Evolutionary conservation across 2,329 filamentous ascomycete species (phyloP), one percentile per base, ranked within the genome.

Genomic region (Calonectria leucothoes): DNA sequence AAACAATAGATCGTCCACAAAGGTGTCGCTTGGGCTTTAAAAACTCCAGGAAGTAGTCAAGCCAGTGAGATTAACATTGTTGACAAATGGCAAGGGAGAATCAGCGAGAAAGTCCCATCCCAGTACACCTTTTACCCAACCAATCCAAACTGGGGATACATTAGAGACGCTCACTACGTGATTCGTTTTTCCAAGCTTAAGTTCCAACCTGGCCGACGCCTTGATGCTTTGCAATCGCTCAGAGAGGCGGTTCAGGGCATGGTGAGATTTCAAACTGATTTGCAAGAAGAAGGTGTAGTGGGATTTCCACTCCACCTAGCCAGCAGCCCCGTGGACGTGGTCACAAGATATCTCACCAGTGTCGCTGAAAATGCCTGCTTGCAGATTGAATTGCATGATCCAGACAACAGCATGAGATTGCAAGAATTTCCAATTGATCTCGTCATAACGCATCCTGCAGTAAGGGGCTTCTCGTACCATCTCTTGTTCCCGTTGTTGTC

Each of bases 101-200:
- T 65, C 5, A 49, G 39, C 27, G 61, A 48, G 15, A 65, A 65
- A 23, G 42, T 65, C 3, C 61, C 39, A 7, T 65, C 61, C 11
- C 39, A 48, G 23, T 48, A n/a, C 25, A 65, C 39, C 25, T 65
- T 48, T 8, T 49, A 39, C 8, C 61, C 17, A 29, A 6, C 17
- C 45, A 27, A 5, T 12, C 45, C 45, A n/a, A n/a, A 20, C 25
- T 70, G 27, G 68, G 45, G 31, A 49, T 55, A 52, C 23, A 65
- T 55, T 8, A 65, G 31, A 25, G 25, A 29, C 2, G 25, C 39
- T 17, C 42, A 33, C n/a, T 57, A 64, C 17, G 68, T 70, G 15
- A 70, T 70, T 23, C 68, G 68, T 20, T n/a, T 35, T 27, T 52
- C 68, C n/a, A 70, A 70, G 45, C 57, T 65, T 4, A 52, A 65